Conservation (phyloP, 495 filamentous ascomycete genomes). For the Pyrenula massariospora region DNA sequence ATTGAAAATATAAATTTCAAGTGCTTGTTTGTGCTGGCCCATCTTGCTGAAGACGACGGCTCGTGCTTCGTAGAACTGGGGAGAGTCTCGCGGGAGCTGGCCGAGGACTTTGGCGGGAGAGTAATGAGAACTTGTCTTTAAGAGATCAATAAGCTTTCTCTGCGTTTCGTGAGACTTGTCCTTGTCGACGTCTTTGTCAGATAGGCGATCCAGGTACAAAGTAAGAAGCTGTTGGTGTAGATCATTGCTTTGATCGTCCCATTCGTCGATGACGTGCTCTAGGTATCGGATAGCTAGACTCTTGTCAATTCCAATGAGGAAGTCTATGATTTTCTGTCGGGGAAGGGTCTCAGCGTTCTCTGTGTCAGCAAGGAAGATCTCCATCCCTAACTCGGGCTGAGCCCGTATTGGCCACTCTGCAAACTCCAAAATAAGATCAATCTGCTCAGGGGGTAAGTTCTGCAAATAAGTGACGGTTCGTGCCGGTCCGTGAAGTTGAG, state of each 20-base stretch:
- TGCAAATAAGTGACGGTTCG: slow-evolving; percentile 86
- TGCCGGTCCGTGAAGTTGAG: slow-evolving; percentile 68
- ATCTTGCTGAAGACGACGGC: slow-evolving; percentile 92
- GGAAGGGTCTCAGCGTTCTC: slow-evolving; percentile 90
- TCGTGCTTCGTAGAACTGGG: slow-evolving; percentile 78
- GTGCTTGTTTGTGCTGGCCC: slow-evolving; percentile 85
- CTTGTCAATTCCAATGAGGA: slow-evolving; percentile 55
- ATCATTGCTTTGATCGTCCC: slow-evolving; percentile 72
- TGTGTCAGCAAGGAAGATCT: slow-evolving; percentile 85
- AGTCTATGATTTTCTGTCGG: slow-evolving; percentile 59
- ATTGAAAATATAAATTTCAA: slow-evolving; percentile 95
- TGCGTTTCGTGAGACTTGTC: slow-evolving; percentile 44
- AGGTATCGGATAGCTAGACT: slow-evolving; percentile 71
- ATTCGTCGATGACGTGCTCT: slow-evolving; percentile 80
- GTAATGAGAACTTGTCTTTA: slow-evolving; percentile 69
- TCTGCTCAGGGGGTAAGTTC: slow-evolving; percentile 71
- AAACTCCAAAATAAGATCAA: slow-evolving; percentile 86
- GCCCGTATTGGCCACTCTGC: slow-evolving; percentile 71
- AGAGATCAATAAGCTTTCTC: slow-evolving; percentile 57
- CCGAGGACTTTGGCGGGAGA: slow-evolving; percentile 62
- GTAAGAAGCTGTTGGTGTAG: slow-evolving; percentile 77
- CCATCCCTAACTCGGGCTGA: slow-evolving; percentile 76
- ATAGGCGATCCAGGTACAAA: slow-evolving; percentile 59
- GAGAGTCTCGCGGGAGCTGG: slow-evolving; percentile 68
- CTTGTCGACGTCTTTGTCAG: slow-evolving; percentile 26